A percentile compares a stretch with the other conserved stretches of the same genome.
Evolutionary conservation across 192 early-diverging fungal genomes (phyloP).

Genomic region (Mortierella alpina): DNA sequence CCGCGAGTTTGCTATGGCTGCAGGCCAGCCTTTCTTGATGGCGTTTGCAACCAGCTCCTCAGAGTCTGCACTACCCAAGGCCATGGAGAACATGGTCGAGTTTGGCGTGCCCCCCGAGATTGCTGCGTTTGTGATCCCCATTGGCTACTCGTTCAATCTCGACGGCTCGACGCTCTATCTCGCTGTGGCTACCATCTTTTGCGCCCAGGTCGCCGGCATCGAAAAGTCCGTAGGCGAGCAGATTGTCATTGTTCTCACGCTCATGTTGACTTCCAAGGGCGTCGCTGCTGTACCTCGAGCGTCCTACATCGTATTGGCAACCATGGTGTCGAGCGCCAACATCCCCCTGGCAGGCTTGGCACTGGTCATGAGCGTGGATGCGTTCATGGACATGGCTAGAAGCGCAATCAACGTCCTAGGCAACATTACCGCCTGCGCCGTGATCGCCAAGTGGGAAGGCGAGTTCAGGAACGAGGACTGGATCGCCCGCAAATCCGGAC

Average conservation of each 20-base stretch:
- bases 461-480: constrained; percentile 65
- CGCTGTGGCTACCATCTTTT: constrained; percentile 69
- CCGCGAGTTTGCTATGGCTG: constrained; percentile 59
- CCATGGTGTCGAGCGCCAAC: constrained; percentile 60
- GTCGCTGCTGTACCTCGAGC: constrained; percentile 68
- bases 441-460: constrained; percentile 75
- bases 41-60: constrained; percentile 78
- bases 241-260: constrained; percentile 67
- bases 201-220: constrained; percentile 68
- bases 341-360: constrained; percentile 66
- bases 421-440: constrained; percentile 72
- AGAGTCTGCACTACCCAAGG: constrained; percentile 76
- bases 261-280: constrained; percentile 76
- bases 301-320: constrained; percentile 67
- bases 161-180: constrained; percentile 80
- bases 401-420: constrained; percentile 74
- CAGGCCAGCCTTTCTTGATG: constrained; percentile 71
- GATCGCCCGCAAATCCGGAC: constrained; percentile 17
- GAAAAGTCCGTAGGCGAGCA: constrained; percentile 65
- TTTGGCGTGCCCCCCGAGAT: constrained; percentile 74
- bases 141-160: constrained; percentile 82
- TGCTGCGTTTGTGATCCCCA: constrained; percentile 71
- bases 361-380: constrained; percentile 74
- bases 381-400: constrained; percentile 79
- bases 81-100: constrained; percentile 72